These are phyloP conservation scores for Thermomucor indicae-seudaticae DNA, from an alignment of 371 early-diverging fungal genomes.

Conservation along the genomic window DNA sequence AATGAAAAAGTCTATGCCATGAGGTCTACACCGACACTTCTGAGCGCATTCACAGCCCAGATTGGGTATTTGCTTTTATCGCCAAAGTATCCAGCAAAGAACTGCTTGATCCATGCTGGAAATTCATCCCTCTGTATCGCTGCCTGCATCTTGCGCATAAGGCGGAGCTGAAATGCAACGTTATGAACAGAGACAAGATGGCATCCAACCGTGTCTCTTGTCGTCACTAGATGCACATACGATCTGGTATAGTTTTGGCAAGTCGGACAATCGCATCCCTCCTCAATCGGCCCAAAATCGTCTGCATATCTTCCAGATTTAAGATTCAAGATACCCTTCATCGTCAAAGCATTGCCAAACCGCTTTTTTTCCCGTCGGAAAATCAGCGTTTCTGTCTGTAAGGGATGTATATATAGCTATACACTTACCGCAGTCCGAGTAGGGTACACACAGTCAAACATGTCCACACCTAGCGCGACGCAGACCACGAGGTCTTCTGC, in stretches of 20 bases:
- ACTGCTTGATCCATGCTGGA: conserved; percentile 77
- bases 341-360: conserved; percentile 89
- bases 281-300: conserved; percentile 78
- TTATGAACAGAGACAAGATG: conserved; percentile 91
- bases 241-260: conserved; percentile 84
- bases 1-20: conserved; percentile 9
- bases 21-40: conserved; percentile 74
- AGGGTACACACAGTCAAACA: conserved; percentile 98
- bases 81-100: conserved; percentile 69
- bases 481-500: conserved; percentile 94
- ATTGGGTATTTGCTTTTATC: conserved; percentile 65
- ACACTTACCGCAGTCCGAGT: conserved; percentile 85
- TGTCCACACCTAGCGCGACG: conserved; percentile 92
- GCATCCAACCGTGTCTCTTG: conserved; percentile 89
- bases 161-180: conserved; percentile 83
- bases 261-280: conserved; percentile 82
- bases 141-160: conserved; percentile 81
- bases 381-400: background rate
- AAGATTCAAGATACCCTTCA: conserved; percentile 72
- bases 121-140: conserved; percentile 75
- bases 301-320: conserved; percentile 58
- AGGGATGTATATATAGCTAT: background rate
- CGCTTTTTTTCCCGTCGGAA: conserved; percentile 38
- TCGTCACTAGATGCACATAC: conserved; percentile 66
- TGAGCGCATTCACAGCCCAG: conserved; percentile 85